phyloP scores from a whole-genome alignment of 129 eudicot genomes.

The Oenanthe sinensis region DNA sequence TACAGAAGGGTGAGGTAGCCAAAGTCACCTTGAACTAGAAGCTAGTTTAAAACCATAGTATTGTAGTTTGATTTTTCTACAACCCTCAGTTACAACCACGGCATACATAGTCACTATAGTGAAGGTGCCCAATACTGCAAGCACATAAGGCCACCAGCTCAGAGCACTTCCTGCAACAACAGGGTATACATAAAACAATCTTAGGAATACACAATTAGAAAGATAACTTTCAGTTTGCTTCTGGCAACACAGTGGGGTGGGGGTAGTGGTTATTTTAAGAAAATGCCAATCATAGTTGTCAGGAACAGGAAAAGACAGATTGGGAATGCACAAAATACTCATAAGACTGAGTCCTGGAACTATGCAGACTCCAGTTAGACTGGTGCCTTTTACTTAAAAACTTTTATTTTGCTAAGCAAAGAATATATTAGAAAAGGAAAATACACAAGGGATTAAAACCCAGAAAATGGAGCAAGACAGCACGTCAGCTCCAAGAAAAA shows the following conservation, averaged over 20 bases:
- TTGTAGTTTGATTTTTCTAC: constrained; percentile 89
- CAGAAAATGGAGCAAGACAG: too few relatives aligned
- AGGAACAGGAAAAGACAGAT: neutral
- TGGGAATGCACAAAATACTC: neutral
- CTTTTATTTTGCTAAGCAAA: too few relatives aligned
- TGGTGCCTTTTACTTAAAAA: neutral
- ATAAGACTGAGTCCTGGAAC: neutral
- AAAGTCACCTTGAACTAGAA: constrained; percentile 68
- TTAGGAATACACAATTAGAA: too few relatives aligned
- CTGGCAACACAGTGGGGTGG: too few relatives aligned
- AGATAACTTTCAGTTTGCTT: too few relatives aligned
- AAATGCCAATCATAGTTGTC: too few relatives aligned
- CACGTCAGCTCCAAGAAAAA: too few relatives aligned
- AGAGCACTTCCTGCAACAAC: constrained; percentile 60
- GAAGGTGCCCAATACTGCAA: constrained; percentile 61
- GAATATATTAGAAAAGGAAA: too few relatives aligned
- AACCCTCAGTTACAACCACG: constrained; percentile 87
- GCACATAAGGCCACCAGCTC: constrained; percentile 73
- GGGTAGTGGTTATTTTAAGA: too few relatives aligned
- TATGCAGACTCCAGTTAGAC: neutral
- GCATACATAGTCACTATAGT: constrained; percentile 89
- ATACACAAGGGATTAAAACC: too few relatives aligned
- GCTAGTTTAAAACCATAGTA: constrained; percentile 98
- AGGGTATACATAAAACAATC: constrained; percentile 2
- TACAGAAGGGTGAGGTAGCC: neutral